phyloP scores from a whole-genome alignment of 345 rosid species.

The Bretschneidera sinensis region DNA sequence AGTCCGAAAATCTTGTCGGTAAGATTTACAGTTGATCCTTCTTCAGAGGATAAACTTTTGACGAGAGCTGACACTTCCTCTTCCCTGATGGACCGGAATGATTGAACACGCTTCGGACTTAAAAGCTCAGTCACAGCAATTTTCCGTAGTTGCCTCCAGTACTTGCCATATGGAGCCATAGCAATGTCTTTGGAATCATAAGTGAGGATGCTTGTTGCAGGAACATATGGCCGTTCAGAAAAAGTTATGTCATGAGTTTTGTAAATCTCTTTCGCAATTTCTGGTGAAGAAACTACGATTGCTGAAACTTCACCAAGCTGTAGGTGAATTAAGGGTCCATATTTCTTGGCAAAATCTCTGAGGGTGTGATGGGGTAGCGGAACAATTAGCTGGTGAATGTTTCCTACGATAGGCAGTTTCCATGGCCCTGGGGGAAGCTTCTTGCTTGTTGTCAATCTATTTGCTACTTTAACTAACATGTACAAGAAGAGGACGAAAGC shows the following conservation, averaged over 20 bases:
- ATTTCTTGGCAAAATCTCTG: not conserved
- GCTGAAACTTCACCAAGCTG: constrained; percentile 1
- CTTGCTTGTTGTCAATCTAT: not conserved
- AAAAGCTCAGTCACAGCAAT: constrained; percentile 25
- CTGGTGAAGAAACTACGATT: constrained; percentile 10
- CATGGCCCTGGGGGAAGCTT: constrained; percentile 13
- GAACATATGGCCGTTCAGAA: not conserved
- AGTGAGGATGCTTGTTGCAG: not conserved
- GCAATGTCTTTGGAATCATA: not conserved
- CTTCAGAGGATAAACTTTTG: not conserved
- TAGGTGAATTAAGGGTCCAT: constrained; percentile 11
- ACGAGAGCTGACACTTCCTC: constrained; percentile 13
- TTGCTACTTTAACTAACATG: not conserved
- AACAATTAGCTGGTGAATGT: constrained; percentile 6
- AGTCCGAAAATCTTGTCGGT: constrained; percentile 1
- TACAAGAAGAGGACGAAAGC: not conserved
- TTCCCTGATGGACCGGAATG: constrained; percentile 13
- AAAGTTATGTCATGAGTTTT: constrained; percentile 3
- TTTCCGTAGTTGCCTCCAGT: constrained; percentile 3
- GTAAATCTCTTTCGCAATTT: not conserved
- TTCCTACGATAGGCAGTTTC: constrained; percentile 10
- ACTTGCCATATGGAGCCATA: not conserved
- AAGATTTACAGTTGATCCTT: constrained; percentile 3
- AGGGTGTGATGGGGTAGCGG: not conserved
- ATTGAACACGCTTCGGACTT: constrained; percentile 16